These are phyloP conservation scores for Galerina sulciceps DNA, from an alignment of 768 basidiomycete species.

Conservation along the genomic window DNA sequence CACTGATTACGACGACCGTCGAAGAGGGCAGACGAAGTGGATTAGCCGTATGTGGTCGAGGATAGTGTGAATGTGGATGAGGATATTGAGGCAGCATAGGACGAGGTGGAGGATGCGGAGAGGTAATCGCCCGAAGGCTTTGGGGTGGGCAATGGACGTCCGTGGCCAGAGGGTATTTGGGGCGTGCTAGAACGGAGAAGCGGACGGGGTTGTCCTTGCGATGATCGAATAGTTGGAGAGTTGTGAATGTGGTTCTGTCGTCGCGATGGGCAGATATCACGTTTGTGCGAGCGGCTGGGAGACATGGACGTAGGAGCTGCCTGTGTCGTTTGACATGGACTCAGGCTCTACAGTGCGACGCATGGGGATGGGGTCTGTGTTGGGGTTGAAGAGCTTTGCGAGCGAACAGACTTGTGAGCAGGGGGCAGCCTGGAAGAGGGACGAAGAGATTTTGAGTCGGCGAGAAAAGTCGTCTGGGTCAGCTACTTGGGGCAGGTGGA, in stretches of 20 bases:
- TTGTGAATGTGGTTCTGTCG: conserved; percentile 32
- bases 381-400: conserved; percentile 72
- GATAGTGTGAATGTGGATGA: conserved; percentile 77
- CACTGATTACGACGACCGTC: conserved; percentile 47
- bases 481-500: conserved; percentile 46
- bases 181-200: conserved; percentile 70
- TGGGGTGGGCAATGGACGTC: conserved; percentile 53
- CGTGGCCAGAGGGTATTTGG: conserved; percentile 25
- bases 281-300: conserved; percentile 26
- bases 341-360: conserved; percentile 71
- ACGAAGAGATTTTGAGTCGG: conserved; percentile 66
- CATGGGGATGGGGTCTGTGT: conserved; percentile 67
- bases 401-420: conserved; percentile 35
- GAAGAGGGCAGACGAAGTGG: conserved; percentile 71
- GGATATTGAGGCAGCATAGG: conserved; percentile 68
- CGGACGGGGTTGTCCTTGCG: conserved; percentile 90
- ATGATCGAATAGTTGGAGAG: conserved; percentile 83
- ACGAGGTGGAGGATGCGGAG: conserved; percentile 77
- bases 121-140: conserved; percentile 72
- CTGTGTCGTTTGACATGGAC: conserved; percentile 58
- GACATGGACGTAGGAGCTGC: conserved; percentile 54
- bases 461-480: conserved; percentile 79
- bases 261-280: conserved; percentile 26
- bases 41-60: conserved; percentile 78
- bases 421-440: conserved; percentile 38